phyloP scores from a whole-genome alignment of 1,139 yeast genomes.

The Taiozyma sp. region DNA sequence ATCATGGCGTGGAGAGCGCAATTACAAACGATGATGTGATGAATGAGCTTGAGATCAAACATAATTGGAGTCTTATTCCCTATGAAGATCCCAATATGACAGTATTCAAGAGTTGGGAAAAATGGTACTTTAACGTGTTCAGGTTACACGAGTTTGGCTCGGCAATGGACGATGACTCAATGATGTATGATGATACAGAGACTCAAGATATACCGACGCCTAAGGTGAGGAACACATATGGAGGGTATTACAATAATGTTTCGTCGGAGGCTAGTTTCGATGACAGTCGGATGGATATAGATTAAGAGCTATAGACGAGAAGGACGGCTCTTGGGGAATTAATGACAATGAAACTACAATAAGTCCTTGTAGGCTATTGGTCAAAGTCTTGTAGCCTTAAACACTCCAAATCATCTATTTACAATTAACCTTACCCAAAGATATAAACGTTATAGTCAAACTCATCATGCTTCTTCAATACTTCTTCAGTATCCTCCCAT shows the following conservation, averaged over 20 bases:
- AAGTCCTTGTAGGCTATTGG: neutral
- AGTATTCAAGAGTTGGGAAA: constrained; percentile 9
- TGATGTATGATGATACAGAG: constrained; percentile 5
- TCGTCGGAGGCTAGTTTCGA: constrained; percentile 1
- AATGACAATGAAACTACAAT: neutral
- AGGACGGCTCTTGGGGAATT: neutral
- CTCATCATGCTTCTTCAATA: constrained; percentile 30
- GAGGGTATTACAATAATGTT: constrained; percentile 5
- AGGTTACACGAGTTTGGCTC: constrained; percentile 9
- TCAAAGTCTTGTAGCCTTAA: too few relatives aligned
- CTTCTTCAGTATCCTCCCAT: constrained; percentile 63
- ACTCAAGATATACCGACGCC: neutral
- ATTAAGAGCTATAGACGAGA: constrained; percentile 5
- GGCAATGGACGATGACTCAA: constrained; percentile 8
- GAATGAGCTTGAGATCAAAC: constrained; percentile 2
- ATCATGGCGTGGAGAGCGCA: neutral
- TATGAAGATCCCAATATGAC: constrained; percentile 4
- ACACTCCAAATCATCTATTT: too few relatives aligned
- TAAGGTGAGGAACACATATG: constrained; percentile 7
- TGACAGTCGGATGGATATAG: neutral
- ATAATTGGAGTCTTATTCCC: constrained; percentile 5
- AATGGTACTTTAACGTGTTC: constrained; percentile 12
- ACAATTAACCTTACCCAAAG: neutral
- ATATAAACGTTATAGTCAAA: constrained; percentile 41
- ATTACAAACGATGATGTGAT: constrained; percentile 4